A percentile compares a stretch with the other conserved stretches of the same genome.
Conservation (phyloP, 495 filamentous ascomycete species). For the Annulohypoxylon moriforme region DNA sequence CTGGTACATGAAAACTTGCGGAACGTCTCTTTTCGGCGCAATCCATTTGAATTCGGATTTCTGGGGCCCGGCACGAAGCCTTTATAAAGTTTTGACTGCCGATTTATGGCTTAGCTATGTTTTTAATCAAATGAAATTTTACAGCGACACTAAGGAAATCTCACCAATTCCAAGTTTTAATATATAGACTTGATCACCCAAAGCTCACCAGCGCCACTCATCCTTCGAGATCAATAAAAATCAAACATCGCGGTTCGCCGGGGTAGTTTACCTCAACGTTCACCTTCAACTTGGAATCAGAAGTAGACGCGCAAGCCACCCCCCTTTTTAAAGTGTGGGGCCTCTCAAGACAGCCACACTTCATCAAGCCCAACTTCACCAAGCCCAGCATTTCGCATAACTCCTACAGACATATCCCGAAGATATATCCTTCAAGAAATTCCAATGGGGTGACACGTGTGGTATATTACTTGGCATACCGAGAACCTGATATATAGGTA, state of each 20-base stretch:
- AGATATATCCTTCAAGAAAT: neutral
- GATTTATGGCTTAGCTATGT: neutral
- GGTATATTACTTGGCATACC: neutral
- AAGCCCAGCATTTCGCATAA: neutral
- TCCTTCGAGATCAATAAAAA: too few species aligned
- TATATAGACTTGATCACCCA: neutral
- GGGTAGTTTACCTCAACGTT: neutral
- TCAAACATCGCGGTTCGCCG: too few species aligned
- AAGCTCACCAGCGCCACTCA: too few species aligned
- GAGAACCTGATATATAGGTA: neutral
- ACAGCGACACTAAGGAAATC: neutral
- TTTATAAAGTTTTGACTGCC: neutral
- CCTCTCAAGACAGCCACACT: too few species aligned
- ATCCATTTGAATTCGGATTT: neutral
- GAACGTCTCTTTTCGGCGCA: neutral
- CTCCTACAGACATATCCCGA: neutral
- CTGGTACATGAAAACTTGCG: neutral
- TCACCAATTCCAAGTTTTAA: neutral
- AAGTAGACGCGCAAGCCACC: slow-evolving; percentile 3
- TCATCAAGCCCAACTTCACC: neutral
- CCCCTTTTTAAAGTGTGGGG: too few species aligned
- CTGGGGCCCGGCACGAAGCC: neutral
- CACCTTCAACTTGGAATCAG: neutral
- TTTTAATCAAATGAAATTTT: neutral
- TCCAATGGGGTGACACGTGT: neutral